Evolutionary conservation across 1,139 yeast species (phyloP), one percentile per base, ranked within the genome.

Genomic region (Martiniozyma asiatica): DNA sequence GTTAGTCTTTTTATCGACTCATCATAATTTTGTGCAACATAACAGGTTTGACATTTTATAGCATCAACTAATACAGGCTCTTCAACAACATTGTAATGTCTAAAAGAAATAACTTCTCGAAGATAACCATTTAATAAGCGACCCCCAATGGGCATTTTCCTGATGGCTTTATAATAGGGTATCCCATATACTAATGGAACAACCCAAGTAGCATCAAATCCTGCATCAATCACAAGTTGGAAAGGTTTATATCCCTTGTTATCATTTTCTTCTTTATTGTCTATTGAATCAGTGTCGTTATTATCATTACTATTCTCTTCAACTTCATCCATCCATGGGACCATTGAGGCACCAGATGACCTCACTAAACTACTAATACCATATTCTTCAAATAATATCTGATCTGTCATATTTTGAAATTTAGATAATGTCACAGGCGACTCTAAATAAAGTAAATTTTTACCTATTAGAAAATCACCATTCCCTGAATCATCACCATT

Each of bases 71-170:
- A 58, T 6, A 80, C 64, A 0, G 94, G 80, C 52, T 92, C 98
- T 38, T 87, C 96, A 50, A 82, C 75, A 46, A 92, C 87, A 48
- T 92, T 92, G 54, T 87, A 89, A 56, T 92, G 93, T 35, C 97
- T 65, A 50, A 81, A 89, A 4, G 96, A 84, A 11, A 89, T 70
- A 26, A 82, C 63, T 46, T 89, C 98, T 38, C 85, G 64, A 30
- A 92, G 55, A 32, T 79, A 69, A 8, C 95, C 94, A 33, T 84
- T 82, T 35, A 92, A 57, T 32, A 82, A 60, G 35, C 82, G 68
- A 0, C 99, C 99, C 1, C 93, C 98, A 25, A 92, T 70, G 26
- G 78, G 78, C 29, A 78, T 50, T 41, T 84, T 76, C 40, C 73
- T 68, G 4, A 82, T 76, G 0, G 89, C 95, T 25, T 70, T 68